These are phyloP conservation scores for Tylopilus sp. DNA, from an alignment of 768 basidiomycete species.

Conservation along the genomic window DNA sequence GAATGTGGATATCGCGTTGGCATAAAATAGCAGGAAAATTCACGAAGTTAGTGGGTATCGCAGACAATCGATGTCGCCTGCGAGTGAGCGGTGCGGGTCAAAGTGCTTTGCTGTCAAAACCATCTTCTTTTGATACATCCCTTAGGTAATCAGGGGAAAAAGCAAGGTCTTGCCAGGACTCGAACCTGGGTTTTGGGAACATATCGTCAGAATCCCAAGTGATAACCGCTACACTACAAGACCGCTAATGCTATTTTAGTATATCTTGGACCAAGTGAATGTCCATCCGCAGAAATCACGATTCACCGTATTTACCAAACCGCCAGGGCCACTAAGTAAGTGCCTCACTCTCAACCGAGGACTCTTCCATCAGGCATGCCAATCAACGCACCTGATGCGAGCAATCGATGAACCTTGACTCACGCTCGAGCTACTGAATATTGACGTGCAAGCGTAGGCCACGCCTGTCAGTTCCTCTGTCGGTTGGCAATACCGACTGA, in stretches of 20 bases:
- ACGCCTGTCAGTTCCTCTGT: background rate
- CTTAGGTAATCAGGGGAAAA: constrained; percentile 13
- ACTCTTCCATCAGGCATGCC: too few relatives aligned
- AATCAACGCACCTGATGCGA: too few relatives aligned
- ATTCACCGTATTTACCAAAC: too few relatives aligned
- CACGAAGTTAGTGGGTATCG: constrained; percentile 15
- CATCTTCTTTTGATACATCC: background rate
- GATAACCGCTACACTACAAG: constrained; percentile 30
- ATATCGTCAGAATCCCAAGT: constrained; percentile 26
- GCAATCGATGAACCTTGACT: too few relatives aligned
- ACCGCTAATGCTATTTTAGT: constrained; percentile 6
- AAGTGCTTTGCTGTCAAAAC: background rate
- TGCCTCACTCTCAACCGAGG: too few relatives aligned
- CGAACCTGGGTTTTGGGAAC: constrained; percentile 28
- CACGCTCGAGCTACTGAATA: too few relatives aligned
- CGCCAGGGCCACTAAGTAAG: too few relatives aligned
- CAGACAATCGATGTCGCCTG: constrained; percentile 23
- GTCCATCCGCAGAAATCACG: too few relatives aligned
- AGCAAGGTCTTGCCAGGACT: constrained; percentile 22
- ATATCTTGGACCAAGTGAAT: too few relatives aligned
- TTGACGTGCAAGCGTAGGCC: too few relatives aligned
- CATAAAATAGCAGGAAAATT: constrained; percentile 53
- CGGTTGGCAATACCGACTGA: too few relatives aligned
- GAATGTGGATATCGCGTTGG: constrained; percentile 49
- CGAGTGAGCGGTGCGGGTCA: constrained; percentile 12